A percentile compares a stretch with the other conserved stretches of the same genome.
phyloP scores from a whole-genome alignment of 2,329 filamentous ascomycete species.

The Aspergillus neoniger region DNA sequence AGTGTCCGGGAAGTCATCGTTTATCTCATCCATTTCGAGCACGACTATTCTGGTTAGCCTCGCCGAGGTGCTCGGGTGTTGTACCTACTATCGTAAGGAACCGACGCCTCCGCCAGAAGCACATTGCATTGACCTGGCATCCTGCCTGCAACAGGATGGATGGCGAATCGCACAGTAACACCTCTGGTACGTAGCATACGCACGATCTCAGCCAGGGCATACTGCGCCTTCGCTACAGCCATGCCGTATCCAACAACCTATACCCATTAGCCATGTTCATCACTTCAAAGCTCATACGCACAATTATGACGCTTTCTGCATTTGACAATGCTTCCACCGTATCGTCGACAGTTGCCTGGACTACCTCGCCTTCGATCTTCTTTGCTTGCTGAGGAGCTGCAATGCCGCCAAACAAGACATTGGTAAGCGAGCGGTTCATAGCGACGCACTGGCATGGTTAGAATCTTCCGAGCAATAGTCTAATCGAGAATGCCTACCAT shows the following conservation, averaged over 20 bases:
- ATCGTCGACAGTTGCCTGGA: conserved; percentile 76
- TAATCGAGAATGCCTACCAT: conserved; percentile 43
- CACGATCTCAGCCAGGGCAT: conserved; percentile 83
- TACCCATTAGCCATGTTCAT: neutral
- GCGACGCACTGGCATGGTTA: conserved; percentile 63
- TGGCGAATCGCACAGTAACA: conserved; percentile 82
- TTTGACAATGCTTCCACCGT: conserved; percentile 73
- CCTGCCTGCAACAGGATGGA: conserved; percentile 84
- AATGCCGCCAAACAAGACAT: conserved; percentile 85
- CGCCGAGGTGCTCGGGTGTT: neutral
- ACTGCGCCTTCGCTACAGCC: conserved; percentile 92
- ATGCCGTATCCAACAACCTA: conserved; percentile 83
- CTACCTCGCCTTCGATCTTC: conserved; percentile 76
- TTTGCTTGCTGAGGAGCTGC: conserved; percentile 63
- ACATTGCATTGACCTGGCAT: conserved; percentile 97
- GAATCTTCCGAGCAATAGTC: neutral
- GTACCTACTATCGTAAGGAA: conserved; percentile 73
- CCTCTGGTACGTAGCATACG: conserved; percentile 71
- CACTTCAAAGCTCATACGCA: conserved; percentile 24
- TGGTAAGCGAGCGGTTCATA: conserved; percentile 88
- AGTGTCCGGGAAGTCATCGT: conserved; percentile 84
- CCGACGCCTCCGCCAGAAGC: conserved; percentile 80
- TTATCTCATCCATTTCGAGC: conserved; percentile 94
- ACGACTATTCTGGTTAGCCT: conserved; percentile 56
- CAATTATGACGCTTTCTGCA: conserved; percentile 83